A percentile compares a stretch with the other conserved stretches of the same genome.
Evolutionary conservation across 495 filamentous ascomycete genomes (phyloP).

Genomic region (Penicillium mononematosum): DNA sequence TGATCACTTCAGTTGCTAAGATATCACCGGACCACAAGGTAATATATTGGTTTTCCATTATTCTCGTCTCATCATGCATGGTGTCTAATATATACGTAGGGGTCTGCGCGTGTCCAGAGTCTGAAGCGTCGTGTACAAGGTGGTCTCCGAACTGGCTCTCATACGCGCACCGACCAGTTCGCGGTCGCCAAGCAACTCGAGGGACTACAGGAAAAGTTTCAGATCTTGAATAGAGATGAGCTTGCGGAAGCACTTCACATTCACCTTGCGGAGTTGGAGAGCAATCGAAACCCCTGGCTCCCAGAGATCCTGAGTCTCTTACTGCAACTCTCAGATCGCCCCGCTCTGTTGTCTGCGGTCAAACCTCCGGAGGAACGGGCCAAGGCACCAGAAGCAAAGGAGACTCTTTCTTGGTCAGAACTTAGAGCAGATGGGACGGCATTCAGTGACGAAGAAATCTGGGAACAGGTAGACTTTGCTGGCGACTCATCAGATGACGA

Average conservation of each 20-base stretch:
- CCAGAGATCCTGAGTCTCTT: slow-evolving; percentile 81
- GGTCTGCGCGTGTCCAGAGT: slow-evolving; percentile 25
- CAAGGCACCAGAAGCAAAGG: slow-evolving; percentile 40
- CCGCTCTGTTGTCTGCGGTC: slow-evolving; percentile 64
- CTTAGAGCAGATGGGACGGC: slow-evolving; percentile 72
- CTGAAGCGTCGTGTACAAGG: slow-evolving; percentile 33
- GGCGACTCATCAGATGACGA: slow-evolving; percentile 62
- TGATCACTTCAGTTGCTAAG: slow-evolving; percentile 36
- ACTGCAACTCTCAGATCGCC: slow-evolving; percentile 78
- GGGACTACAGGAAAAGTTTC: slow-evolving; percentile 87
- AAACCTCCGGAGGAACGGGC: slow-evolving; percentile 56
- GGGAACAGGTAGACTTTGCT: slow-evolving; percentile 73
- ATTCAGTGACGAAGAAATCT: slow-evolving; percentile 67
- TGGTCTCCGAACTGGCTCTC: slow-evolving; percentile 51
- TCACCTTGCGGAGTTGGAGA: slow-evolving; percentile 60
- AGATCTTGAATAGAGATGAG: slow-evolving; percentile 71
- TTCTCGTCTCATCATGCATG: slow-evolving; percentile 24
- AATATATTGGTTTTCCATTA: slow-evolving; percentile 4
- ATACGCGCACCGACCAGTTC: slow-evolving; percentile 83
- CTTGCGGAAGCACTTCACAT: slow-evolving; percentile 71
- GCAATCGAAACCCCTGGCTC: slow-evolving; percentile 54
- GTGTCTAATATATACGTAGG: slow-evolving; percentile 44
- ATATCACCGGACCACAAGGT: slow-evolving; percentile 31
- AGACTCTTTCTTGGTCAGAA: slow-evolving; percentile 68
- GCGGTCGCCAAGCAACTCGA: slow-evolving; percentile 69